Conservation (phyloP, 2,329 filamentous ascomycete genomes). For the Ophiosphaerella herpotricha region DNA sequence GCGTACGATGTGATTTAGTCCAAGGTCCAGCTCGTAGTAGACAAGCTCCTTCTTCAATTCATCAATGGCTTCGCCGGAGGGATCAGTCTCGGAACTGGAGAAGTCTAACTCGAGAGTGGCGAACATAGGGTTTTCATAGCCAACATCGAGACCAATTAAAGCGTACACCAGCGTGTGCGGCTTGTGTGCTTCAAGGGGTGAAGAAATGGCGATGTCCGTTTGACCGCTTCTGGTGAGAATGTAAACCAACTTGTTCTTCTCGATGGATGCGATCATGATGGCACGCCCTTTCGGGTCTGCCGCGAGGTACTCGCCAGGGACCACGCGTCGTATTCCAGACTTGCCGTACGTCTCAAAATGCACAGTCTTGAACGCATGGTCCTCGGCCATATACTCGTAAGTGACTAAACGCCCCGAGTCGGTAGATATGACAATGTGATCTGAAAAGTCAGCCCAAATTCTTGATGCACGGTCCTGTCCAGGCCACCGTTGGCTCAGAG, state of each 20-base stretch:
- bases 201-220: slow-evolving; percentile 94
- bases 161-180: slow-evolving; percentile 88
- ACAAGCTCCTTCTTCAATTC: slow-evolving; percentile 89
- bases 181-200: slow-evolving; percentile 93
- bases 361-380: slow-evolving; percentile 85
- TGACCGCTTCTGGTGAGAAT: slow-evolving; percentile 95
- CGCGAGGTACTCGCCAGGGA: slow-evolving; percentile 94
- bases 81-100: slow-evolving; percentile 86
- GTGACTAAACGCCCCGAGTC: slow-evolving; percentile 96
- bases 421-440: slow-evolving; percentile 93
- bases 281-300: slow-evolving; percentile 95
- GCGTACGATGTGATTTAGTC: slow-evolving; percentile 93
- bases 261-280: slow-evolving; percentile 88
- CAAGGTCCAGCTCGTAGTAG: slow-evolving; percentile 96
- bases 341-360: slow-evolving; percentile 98
- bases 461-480: slow-evolving; percentile 34
- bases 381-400: slow-evolving; percentile 83
- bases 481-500: slow-evolving; percentile 31
- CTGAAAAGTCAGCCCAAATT: slow-evolving; percentile 57
- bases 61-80: slow-evolving; percentile 78
- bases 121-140: slow-evolving; percentile 96
- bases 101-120: slow-evolving; percentile 95
- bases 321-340: slow-evolving; percentile 88
- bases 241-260: slow-evolving; percentile 99
- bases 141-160: slow-evolving; percentile 86